Percentiles rank a stretch among this genome's conserved stretches.
These are phyloP conservation scores for Parmelia sp. DNA, from an alignment of 495 filamentous ascomycete genomes.

Conservation along the genomic window DNA sequence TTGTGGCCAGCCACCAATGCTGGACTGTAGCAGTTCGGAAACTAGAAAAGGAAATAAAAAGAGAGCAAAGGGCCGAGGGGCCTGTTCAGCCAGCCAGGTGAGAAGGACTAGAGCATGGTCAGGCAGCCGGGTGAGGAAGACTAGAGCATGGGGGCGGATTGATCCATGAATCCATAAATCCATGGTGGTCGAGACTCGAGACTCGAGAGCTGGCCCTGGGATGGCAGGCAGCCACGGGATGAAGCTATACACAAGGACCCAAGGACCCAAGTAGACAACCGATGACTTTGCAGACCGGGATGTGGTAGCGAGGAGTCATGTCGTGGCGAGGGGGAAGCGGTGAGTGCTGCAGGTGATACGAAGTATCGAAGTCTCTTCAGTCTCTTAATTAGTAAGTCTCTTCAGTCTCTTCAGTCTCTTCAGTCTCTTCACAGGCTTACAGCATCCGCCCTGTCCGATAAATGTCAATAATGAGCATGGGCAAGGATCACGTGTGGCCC, in stretches of 20 bases:
- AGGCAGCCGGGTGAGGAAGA: not conserved
- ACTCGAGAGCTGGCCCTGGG: not conserved
- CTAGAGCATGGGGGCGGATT: not conserved
- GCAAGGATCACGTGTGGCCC: not conserved
- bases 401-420: too few relatives aligned
- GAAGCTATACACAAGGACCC: slow-evolving; percentile 7
- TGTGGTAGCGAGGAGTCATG: not conserved
- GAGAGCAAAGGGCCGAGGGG: not conserved
- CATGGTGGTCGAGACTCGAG: not conserved
- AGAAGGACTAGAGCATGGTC: not conserved
- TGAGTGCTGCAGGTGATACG: not conserved
- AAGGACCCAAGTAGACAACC: too few relatives aligned
- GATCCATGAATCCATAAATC: not conserved
- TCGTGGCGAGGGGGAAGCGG: not conserved
- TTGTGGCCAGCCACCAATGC: not conserved
- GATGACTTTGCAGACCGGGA: not conserved
- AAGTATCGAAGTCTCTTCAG: too few relatives aligned
- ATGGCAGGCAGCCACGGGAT: not conserved
- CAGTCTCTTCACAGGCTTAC: too few relatives aligned
- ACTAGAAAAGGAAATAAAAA: not conserved
- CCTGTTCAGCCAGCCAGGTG: not conserved
- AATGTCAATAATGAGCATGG: not conserved
- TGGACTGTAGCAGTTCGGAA: not conserved
- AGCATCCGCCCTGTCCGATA: too few relatives aligned
- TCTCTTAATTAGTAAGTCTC: too few relatives aligned